Percentiles rank a stretch among this genome's conserved stretches.
Conservation (phyloP, 768 basidiomycete species). For the Mycena amicta region DNA sequence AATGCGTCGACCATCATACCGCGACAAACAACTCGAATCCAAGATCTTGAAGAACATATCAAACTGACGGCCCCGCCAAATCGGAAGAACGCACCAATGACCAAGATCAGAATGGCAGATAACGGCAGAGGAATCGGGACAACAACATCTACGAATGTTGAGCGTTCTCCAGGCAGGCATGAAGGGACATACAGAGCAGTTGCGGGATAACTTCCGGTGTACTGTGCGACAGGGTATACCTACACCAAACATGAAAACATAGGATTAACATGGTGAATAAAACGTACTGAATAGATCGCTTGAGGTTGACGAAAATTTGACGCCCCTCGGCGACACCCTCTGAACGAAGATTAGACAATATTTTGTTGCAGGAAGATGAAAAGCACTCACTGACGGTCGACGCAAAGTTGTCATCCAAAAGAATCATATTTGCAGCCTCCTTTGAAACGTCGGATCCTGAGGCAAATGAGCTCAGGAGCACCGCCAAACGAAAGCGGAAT, state of each 20-base stretch:
- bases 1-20: constrained; percentile 37
- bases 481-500: too few species aligned
- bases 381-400: constrained; percentile 63
- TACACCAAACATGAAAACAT: constrained; percentile 21
- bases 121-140: constrained; percentile 68
- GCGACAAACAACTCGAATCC: constrained; percentile 71
- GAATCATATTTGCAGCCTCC: constrained; percentile 75
- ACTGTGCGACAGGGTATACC: constrained; percentile 67
- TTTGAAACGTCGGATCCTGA: constrained; percentile 70
- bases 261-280: too few species aligned
- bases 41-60: constrained; percentile 52
- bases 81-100: constrained; percentile 52
- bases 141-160: constrained; percentile 53
- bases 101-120: constrained; percentile 69
- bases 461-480: too few species aligned
- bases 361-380: background rate
- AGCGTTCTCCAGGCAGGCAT: background rate
- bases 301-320: constrained; percentile 70
- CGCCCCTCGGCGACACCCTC: constrained; percentile 72
- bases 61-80: background rate
- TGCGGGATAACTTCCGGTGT: constrained; percentile 74
- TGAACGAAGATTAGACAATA: constrained; percentile 23
- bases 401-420: constrained; percentile 74
- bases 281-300: constrained; percentile 66
- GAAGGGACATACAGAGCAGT: constrained; percentile 53